Evolutionary conservation across 169 alveolate genomes (phyloP), one percentile per base, ranked within the genome.

Genomic region (Eimeria maxima): DNA sequence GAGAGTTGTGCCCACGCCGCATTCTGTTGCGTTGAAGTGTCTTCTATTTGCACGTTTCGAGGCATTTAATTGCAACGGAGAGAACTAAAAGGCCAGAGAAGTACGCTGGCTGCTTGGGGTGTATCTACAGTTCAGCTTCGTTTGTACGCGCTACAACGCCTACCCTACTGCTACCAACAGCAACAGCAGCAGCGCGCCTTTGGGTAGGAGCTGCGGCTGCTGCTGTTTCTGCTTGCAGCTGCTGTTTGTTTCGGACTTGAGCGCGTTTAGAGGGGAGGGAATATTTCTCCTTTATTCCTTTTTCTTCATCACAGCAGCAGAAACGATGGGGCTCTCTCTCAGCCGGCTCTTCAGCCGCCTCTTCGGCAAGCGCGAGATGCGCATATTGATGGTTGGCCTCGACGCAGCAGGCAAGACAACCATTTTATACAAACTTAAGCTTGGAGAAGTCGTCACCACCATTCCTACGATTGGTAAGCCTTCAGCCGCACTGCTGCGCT

Each of bases 361-460:
- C 93, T 97, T 98, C 91, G 98, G 99, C 76, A 98, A 99, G 97
- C 98, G 98, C 98, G 99, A 99, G 90, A 98, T 98, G 98, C 98
- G 99, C 94, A 99, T 99, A 67, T 98, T 99, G 83, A 96, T 97
- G 98, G 96, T 96, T 60, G 97, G 97, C 60, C 95, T 97, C 44
- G 97, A 96, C 47, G 97, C 99, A 6, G 97, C 97, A 29, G 99
- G 99, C 20, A 99, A 99, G 97, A 99, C 99, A 87, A 99, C 99
- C 45, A 99, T 99, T 93, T 97, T 99, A 90, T 98, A 99, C 98
- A 99, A 99, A 96, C 97, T 99, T 93, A 99, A 99, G 96, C 97
- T 98, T 69, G 99, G 99, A 0, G 99, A 99, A 95, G 99, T 98
- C 6, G 99, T 98, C 53, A 99, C 99, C n/a, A 99, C 99, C 42